A percentile compares a stretch with the other conserved stretches of the same genome.
Conservation (phyloP, 129 eudicot genomes). For the Mikania micrantha region DNA sequence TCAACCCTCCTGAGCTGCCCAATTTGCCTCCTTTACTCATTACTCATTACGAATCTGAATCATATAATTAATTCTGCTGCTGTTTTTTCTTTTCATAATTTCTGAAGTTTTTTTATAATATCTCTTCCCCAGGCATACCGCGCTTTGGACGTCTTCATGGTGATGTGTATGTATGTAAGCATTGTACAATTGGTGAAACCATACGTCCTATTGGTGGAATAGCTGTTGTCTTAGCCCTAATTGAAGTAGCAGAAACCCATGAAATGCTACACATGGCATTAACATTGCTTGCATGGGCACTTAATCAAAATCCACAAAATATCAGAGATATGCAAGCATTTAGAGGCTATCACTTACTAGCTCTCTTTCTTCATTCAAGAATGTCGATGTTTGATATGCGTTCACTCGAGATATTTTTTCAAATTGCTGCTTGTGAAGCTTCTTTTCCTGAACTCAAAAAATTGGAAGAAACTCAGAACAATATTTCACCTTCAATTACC, state of each 20-base stretch:
- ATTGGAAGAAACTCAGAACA: conserved; percentile 24
- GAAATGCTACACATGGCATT: conserved; percentile 96
- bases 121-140: conserved; percentile 66
- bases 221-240: conserved; percentile 91
- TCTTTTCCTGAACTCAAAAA: conserved; percentile 88
- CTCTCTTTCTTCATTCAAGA: conserved; percentile 76
- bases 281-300: conserved; percentile 85
- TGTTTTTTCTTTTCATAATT: background rate
- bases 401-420: conserved; percentile 86
- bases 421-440: conserved; percentile 97
- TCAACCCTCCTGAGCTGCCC: background rate
- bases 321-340: conserved; percentile 87
- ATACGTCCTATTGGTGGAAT: conserved; percentile 90
- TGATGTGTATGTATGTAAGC: conserved; percentile 81
- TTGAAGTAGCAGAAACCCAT: conserved; percentile 94
- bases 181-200: conserved; percentile 85
- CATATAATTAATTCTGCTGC: background rate
- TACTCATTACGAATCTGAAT: background rate
- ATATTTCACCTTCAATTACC: conserved; percentile 43
- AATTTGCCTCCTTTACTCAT: background rate
- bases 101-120: background rate
- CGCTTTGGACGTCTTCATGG: conserved; percentile 98
- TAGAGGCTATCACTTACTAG: conserved; percentile 89
- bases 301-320: conserved; percentile 95
- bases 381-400: conserved; percentile 94